Base-by-base conservation (phyloP, 225 moss, liverwort and hornwort genomes). In the Polytrichum commune region DNA sequence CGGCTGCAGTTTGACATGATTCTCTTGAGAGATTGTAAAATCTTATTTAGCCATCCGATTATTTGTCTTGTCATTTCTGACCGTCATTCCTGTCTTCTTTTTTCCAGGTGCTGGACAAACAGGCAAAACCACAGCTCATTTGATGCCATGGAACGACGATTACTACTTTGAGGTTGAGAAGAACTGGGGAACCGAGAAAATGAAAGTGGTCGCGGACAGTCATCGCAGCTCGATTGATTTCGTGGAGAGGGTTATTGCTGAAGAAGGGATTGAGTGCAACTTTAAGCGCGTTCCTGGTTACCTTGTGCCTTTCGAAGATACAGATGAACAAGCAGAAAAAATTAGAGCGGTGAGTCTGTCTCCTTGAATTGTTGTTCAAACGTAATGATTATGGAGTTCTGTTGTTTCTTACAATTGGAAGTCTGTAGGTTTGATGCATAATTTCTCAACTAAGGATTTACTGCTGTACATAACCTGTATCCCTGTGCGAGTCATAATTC, bases 131-230 rank as follows among this genome's bases (percentile, higher is more conserved):
- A 80, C 79, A 29, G 77, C 79, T 18, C 77, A 79, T 69, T 29
- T 82, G 57, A 85, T 77, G 79, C 69, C 79, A 33, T 77, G 79
- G 85, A 78, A 76, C 66, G 82, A 85, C 57, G 77, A 82, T 35
- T 82, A 79, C 64, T 79, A 71, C 32, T 62, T 69, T 62, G 4
- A 55, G 35, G 62, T 85, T 60, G 85, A 85, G 32, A 69, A 69
- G 30, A 19, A 62, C 13, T 69, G 71, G 67, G 82, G 79, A 5
- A 33, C 6, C 16, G 61, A 72, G 3, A 77, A 22, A 72, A 74
- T 77, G 72, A 76, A 74, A 53, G 13, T 75, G 25, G 76, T 85
- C 27, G 79, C 79, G 23, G 77, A 82, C 1, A 86, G 85, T 69
- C 76, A 82, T 70, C 19, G 60, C 27, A 18, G 70, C n/a, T 65